These are phyloP conservation scores for Sarocladium brachiariae DNA, from an alignment of 2,329 filamentous ascomycete species.

Conservation along the genomic window DNA sequence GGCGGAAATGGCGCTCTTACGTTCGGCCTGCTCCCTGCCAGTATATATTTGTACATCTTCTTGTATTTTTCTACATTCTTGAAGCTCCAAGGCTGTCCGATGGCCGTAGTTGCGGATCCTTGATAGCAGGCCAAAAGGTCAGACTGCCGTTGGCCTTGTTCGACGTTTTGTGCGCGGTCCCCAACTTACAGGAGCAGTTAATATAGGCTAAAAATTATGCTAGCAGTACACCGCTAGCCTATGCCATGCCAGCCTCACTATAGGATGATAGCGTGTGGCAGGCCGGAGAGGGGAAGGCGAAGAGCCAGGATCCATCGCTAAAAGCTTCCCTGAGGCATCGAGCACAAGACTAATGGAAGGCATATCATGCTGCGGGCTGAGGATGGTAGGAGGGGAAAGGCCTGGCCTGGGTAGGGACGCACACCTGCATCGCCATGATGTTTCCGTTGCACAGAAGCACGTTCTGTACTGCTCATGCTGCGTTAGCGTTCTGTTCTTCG, in stretches of 20 bases:
- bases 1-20: slow-evolving; percentile 41
- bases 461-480: slow-evolving; percentile 21
- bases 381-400: slow-evolving; percentile 39
- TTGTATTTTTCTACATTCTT: slow-evolving; percentile 42
- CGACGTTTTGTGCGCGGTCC: no score
- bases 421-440: slow-evolving; percentile 36
- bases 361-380: slow-evolving; percentile 42
- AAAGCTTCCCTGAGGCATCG: slow-evolving; percentile 35
- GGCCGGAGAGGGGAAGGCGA: slow-evolving; percentile 39
- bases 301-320: slow-evolving; percentile 38
- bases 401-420: slow-evolving; percentile 41
- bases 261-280: slow-evolving; percentile 42
- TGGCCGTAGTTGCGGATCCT: slow-evolving; percentile 40
- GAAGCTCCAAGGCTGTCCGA: slow-evolving; percentile 39
- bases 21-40: slow-evolving; percentile 38
- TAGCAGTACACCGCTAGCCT: slow-evolving; percentile 45
- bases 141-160: slow-evolving; percentile 34
- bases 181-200: no score
- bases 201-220: no score
- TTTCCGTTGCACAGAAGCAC: slow-evolving; percentile 40
- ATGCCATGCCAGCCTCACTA: slow-evolving; percentile 39
- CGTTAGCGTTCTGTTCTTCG: neutral
- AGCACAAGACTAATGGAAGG: slow-evolving; percentile 40
- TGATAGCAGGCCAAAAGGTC: slow-evolving; percentile 37
- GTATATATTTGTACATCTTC: slow-evolving; percentile 38